A percentile compares a stretch with the other conserved stretches of the same genome.
Evolutionary conservation across 345 rosid species (phyloP).

Genomic region (Aegle marmelos): DNA sequence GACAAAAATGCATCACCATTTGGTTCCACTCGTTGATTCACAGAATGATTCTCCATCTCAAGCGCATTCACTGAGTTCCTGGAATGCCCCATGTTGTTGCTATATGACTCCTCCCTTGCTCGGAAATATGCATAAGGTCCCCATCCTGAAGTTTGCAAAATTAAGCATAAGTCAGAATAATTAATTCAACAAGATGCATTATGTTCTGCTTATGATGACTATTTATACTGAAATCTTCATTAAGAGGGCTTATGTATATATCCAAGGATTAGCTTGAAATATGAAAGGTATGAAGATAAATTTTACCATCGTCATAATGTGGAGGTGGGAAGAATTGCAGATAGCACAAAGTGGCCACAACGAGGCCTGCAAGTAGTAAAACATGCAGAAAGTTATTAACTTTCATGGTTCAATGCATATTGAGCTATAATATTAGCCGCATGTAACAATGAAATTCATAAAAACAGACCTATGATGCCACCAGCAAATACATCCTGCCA

Average conservation of each 20-base stretch:
- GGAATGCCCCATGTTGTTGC: slow-evolving; percentile 13
- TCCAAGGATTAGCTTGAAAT: not conserved
- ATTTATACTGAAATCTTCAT: not conserved
- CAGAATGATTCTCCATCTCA: not conserved
- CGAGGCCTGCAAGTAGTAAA: slow-evolving; percentile 35
- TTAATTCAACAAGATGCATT: not conserved
- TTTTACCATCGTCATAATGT: slow-evolving; percentile 45
- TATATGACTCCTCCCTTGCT: slow-evolving; percentile 48
- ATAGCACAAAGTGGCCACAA: slow-evolving; percentile 56
- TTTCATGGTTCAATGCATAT: not conserved
- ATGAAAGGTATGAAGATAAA: not conserved
- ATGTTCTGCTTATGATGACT: not conserved
- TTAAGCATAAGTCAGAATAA: not conserved
- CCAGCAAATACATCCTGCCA: slow-evolving; percentile 91
- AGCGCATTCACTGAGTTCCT: slow-evolving; percentile 14
- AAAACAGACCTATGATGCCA: slow-evolving; percentile 50
- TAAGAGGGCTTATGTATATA: no score
- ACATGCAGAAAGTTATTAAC: not conserved
- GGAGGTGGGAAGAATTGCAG: slow-evolving; percentile 66
- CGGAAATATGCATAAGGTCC: slow-evolving; percentile 62
- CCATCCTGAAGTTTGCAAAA: slow-evolving; percentile 39
- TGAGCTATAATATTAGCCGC: not conserved
- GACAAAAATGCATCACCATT: slow-evolving; percentile 11
- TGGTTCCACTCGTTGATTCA: not conserved
- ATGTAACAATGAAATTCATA: not conserved